Percentiles rank a stretch among this genome's conserved stretches.
These are phyloP conservation scores for Globisporangium sylvaticum DNA, from an alignment of 352 stramenopile species.

Conservation along the genomic window DNA sequence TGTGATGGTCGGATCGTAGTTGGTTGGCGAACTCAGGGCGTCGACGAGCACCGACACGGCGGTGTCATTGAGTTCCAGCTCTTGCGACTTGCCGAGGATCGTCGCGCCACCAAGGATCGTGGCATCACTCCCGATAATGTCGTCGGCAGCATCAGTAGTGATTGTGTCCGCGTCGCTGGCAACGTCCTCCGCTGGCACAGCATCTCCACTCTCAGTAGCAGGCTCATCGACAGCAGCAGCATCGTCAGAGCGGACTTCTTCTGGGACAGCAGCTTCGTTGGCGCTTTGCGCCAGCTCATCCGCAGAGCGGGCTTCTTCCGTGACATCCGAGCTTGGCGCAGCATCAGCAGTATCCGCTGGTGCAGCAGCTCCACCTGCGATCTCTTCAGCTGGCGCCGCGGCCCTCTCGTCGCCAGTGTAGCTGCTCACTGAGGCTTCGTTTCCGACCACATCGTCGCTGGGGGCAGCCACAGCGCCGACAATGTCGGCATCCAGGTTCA, in stretches of 20 bases:
- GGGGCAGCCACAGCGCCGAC: slow-evolving; percentile 2
- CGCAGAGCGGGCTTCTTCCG: not conserved
- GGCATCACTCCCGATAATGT: not conserved
- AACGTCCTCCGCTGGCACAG: not conserved
- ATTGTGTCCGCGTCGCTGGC: not conserved
- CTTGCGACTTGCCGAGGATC: slow-evolving; percentile 9
- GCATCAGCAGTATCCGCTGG: not conserved
- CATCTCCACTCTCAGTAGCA: not conserved
- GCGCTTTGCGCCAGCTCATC: slow-evolving; percentile 6
- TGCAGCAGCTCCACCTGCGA: not conserved
- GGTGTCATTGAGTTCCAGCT: slow-evolving; percentile 1
- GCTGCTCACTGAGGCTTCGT: not conserved
- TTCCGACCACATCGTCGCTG: not conserved
- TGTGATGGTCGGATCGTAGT: slow-evolving; percentile 29
- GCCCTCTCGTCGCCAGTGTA: not conserved
- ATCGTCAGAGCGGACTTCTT: slow-evolving; percentile 4
- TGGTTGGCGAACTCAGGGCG: slow-evolving; percentile 24
- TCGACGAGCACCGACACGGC: slow-evolving; percentile 27
- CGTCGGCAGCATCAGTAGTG: not conserved
- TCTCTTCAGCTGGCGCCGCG: not conserved
- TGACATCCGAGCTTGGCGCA: not conserved
- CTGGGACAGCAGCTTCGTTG: slow-evolving; percentile 3
- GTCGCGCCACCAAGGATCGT: slow-evolving; percentile 1
- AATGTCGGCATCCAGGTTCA: slow-evolving; percentile 8
- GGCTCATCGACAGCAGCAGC: not conserved